A percentile compares a stretch with the other conserved stretches of the same genome.
These are phyloP conservation scores for Lachnellula occidentalis DNA, from an alignment of 2,329 filamentous ascomycete genomes.

Conservation along the genomic window DNA sequence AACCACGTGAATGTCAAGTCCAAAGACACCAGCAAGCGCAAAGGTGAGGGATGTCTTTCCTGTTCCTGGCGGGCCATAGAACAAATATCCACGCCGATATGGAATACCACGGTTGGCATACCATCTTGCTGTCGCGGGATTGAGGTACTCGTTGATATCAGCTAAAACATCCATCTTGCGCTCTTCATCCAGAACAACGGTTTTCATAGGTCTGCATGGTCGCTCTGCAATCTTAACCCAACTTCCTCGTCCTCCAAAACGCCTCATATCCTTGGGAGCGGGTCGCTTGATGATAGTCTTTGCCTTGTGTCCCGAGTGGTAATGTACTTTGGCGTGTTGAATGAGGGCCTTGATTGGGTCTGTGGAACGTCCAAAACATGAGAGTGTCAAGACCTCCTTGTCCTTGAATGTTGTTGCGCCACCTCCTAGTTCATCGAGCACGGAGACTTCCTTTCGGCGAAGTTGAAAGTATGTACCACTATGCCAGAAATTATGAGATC, in stretches of 20 bases:
- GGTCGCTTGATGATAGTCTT: slow-evolving; percentile 55
- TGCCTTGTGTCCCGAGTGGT: slow-evolving; percentile 47
- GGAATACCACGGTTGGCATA: slow-evolving; percentile 73
- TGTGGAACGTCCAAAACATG: slow-evolving; percentile 46
- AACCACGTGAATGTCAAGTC: slow-evolving; percentile 61
- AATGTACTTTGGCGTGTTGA: slow-evolving; percentile 46
- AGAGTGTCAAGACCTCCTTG: slow-evolving; percentile 47
- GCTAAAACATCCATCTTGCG: slow-evolving; percentile 61
- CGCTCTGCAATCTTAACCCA: slow-evolving; percentile 56
- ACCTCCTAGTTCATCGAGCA: slow-evolving; percentile 20
- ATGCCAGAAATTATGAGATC: slow-evolving; percentile 50
- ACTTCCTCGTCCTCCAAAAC: slow-evolving; percentile 38
- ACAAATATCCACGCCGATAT: slow-evolving; percentile 70
- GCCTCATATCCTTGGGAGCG: slow-evolving; percentile 40
- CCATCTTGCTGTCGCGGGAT: slow-evolving; percentile 64
- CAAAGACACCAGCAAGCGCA: slow-evolving; percentile 60
- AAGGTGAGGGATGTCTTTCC: slow-evolving; percentile 67
- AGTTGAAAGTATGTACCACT: slow-evolving; percentile 45
- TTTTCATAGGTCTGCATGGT: slow-evolving; percentile 65
- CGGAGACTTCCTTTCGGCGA: slow-evolving; percentile 20
- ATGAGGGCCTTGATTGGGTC: slow-evolving; percentile 53
- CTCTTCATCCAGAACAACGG: slow-evolving; percentile 64
- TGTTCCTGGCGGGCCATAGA: slow-evolving; percentile 69
- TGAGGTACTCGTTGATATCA: slow-evolving; percentile 75
- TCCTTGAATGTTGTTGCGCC: slow-evolving; percentile 40